These are phyloP conservation scores for Zygoascus flipseniorum DNA, from an alignment of 805 yeast genomes.

Conservation along the genomic window DNA sequence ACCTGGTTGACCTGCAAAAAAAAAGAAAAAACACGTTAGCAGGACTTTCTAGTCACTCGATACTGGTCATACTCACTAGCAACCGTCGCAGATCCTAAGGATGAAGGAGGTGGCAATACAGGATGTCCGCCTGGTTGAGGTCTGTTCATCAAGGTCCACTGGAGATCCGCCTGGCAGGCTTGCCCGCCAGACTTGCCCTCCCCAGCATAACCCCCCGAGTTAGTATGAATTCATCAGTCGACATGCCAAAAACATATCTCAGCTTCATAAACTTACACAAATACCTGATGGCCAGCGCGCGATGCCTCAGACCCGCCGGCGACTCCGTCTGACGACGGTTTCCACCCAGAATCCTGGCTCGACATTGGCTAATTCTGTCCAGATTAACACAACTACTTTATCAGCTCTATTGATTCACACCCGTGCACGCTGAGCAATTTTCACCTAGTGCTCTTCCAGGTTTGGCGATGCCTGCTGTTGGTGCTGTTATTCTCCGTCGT, in stretches of 20 bases:
- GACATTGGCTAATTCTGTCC: not conserved
- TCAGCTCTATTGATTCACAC: not conserved
- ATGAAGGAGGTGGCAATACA: slow-evolving; percentile 28
- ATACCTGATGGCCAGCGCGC: not conserved
- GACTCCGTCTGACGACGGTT: not conserved
- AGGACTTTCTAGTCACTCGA: not conserved
- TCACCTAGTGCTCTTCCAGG: not conserved
- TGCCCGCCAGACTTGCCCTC: not conserved
- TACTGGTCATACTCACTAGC: slow-evolving; percentile 1
- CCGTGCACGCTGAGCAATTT: not conserved
- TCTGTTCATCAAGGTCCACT: not conserved
- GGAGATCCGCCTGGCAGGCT: not conserved
- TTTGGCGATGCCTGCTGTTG: not conserved
- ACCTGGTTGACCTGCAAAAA: slow-evolving; percentile 7
- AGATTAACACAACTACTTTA: no score
- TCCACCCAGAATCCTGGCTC: not conserved
- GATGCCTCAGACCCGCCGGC: not conserved
- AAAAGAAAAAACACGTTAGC: not conserved
- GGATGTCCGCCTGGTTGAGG: slow-evolving; percentile 20
- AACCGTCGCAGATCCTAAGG: slow-evolving; percentile 12
- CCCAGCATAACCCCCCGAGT: not conserved
- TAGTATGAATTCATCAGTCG: not conserved
- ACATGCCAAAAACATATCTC: not conserved
- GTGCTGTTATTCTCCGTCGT: not conserved
- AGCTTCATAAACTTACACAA: not conserved